Evolutionary conservation across 495 filamentous ascomycete genomes (phyloP), one percentile per base, ranked within the genome.

Genomic region (Echria macrotheca): DNA sequence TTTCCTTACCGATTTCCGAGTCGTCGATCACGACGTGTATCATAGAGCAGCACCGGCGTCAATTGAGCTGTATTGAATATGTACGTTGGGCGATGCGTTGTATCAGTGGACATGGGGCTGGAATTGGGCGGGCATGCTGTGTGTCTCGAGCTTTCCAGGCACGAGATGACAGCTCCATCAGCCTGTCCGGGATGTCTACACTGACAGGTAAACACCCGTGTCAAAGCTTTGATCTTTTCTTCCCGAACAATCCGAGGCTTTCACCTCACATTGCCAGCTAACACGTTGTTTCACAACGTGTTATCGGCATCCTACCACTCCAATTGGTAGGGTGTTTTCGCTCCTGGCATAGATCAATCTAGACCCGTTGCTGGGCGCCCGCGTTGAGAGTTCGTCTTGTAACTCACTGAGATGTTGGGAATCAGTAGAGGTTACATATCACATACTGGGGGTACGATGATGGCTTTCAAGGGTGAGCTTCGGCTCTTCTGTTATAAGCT

Each of bases 391-490:
- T 33, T 55, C 59, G 61, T 60, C 46, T 56, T 66, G 61, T 31
- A 47, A 26, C 49, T 63, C 50, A 29, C 18, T 11, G 61, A 65
- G 38, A 57, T 53, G 49, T 49, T 60, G 61, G 64, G 64, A 64
- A 66, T 66, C 57, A 66, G 59, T 59, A 64, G 64, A 66, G 64
- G 64, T 66, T 60, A 66, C 61, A 66, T 47, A 22, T 15, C 17
- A 33, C n/a, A n/a, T n/a, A n/a, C n/a, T n/a, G n/a, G n/a, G n/a
- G n/a, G n/a, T n/a, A n/a, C n/a, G n/a, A n/a, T n/a, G n/a, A n/a
- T n/a, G n/a, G n/a, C n/a, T n/a, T n/a, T n/a, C n/a, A n/a, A n/a
- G n/a, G n/a, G n/a, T n/a, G n/a, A n/a, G n/a, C n/a, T n/a, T n/a
- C n/a, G n/a, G n/a, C n/a, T n/a, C n/a, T n/a, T n/a, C n/a, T n/a